These are phyloP conservation scores for Phytophthora pinifolia DNA, from an alignment of 352 stramenopile genomes.

Conservation along the genomic window DNA sequence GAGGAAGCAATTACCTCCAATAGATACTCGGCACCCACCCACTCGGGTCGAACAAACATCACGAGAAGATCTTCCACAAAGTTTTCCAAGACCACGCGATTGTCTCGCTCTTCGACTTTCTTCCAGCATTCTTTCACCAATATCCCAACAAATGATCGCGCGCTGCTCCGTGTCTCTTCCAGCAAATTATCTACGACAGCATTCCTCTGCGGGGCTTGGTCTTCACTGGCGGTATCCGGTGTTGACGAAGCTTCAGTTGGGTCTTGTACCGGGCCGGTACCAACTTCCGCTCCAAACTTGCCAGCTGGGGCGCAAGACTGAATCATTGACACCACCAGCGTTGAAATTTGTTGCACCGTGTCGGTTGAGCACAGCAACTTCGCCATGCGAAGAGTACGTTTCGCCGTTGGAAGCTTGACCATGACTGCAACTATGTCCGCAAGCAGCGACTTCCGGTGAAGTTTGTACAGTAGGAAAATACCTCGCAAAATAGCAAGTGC, in stretches of 20 bases:
- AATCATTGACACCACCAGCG: slow-evolving; percentile 61
- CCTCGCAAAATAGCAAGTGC: slow-evolving; percentile 54
- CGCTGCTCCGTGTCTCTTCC: slow-evolving; percentile 39
- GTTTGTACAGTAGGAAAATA: slow-evolving; percentile 68
- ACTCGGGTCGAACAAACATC: slow-evolving; percentile 83
- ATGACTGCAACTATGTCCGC: slow-evolving; percentile 75
- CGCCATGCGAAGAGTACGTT: slow-evolving; percentile 68
- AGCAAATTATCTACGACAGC: slow-evolving; percentile 17
- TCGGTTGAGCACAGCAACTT: slow-evolving; percentile 57
- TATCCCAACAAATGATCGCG: slow-evolving; percentile 41
- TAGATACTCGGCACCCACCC: slow-evolving; percentile 71
- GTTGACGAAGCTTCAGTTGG: slow-evolving; percentile 17
- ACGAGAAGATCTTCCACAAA: slow-evolving; percentile 83
- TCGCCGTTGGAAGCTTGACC: slow-evolving; percentile 73
- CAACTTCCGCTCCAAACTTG: slow-evolving; percentile 8
- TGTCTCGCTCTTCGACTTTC: slow-evolving; percentile 77
- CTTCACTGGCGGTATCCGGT: slow-evolving; percentile 21
- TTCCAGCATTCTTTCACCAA: slow-evolving; percentile 81
- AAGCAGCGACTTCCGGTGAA: slow-evolving; percentile 61
- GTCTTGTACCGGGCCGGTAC: slow-evolving; percentile 3
- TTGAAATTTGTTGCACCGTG: slow-evolving; percentile 70
- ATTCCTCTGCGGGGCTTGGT: slow-evolving; percentile 14
- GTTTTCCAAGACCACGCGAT: slow-evolving; percentile 76
- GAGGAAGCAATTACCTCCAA: slow-evolving; percentile 68
- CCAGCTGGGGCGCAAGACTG: slow-evolving; percentile 41